Evolutionary conservation across 352 stramenopile species (phyloP).

Genomic region (Phytopythium kandeliae): DNA sequence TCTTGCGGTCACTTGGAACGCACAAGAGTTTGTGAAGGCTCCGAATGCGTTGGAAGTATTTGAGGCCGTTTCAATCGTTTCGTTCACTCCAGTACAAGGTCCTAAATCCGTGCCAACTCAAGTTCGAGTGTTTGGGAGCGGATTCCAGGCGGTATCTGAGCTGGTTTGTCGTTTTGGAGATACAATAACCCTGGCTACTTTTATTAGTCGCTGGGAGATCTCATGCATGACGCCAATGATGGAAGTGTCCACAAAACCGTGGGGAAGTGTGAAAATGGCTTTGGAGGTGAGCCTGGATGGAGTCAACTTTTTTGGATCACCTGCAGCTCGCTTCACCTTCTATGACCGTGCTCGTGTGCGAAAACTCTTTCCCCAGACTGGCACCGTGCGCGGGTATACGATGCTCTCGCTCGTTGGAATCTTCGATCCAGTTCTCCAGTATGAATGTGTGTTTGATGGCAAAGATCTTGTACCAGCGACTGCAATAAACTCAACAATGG

Average conservation of each 20-base stretch:
- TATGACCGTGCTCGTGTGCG: conserved; percentile 9
- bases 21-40: conserved; percentile 17
- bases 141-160: conserved; percentile 12
- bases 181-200: conserved; percentile 8
- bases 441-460: conserved; percentile 22
- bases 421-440: conserved; percentile 17
- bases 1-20: conserved; percentile 33
- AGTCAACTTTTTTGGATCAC: conserved; percentile 11
- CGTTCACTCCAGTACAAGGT: conserved; percentile 16
- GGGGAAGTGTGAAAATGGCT: background rate
- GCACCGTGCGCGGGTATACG: conserved; percentile 19
- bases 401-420: conserved; percentile 12
- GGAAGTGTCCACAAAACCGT: background rate
- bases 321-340: conserved; percentile 15
- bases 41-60: conserved; percentile 9
- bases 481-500: conserved; percentile 11
- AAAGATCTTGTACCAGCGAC: conserved; percentile 3
- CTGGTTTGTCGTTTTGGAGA: conserved; percentile 27
- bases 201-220: conserved; percentile 20
- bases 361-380: conserved; percentile 16
- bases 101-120: conserved; percentile 9
- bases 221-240: conserved; percentile 11
- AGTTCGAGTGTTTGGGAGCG: conserved; percentile 17
- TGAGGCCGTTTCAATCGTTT: conserved; percentile 13
- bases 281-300: conserved; percentile 29